Conservation (phyloP, 2,329 filamentous ascomycete genomes). For the Xylaria sp. region DNA sequence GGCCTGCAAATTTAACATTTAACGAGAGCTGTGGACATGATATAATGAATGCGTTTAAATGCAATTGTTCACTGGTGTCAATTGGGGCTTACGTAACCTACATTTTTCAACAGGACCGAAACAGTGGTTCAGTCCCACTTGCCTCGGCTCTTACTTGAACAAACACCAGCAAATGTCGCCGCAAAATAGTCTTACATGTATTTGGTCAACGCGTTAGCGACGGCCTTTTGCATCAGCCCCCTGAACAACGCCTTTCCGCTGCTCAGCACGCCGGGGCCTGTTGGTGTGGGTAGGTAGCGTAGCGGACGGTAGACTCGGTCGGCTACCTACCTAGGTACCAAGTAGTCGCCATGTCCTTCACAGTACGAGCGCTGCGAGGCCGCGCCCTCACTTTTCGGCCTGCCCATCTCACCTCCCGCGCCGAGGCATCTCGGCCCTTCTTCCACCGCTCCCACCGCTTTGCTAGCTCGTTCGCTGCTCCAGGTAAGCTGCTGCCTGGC, state of each 20-base stretch:
- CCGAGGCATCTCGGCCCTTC: conserved; percentile 27
- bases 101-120: background rate
- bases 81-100: background rate
- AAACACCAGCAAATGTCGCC: background rate
- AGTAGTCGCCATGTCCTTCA: conserved; percentile 29
- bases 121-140: background rate
- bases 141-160: conserved; percentile 9
- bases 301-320: conserved; percentile 19
- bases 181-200: background rate
- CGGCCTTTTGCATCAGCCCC: background rate
- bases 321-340: background rate
- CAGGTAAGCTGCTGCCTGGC: conserved; percentile 34
- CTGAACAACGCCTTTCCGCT: conserved; percentile 6
- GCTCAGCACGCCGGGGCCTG: background rate
- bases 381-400: conserved; percentile 35
- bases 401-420: conserved; percentile 30
- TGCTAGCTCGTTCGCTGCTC: conserved; percentile 39
- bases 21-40: too few species aligned
- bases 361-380: conserved; percentile 38
- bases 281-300: conserved; percentile 3
- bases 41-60: too few species aligned
- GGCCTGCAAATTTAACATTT: too few species aligned
- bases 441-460: conserved; percentile 37
- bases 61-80: too few species aligned
- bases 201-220: background rate